Percentiles rank a stretch among this genome's conserved stretches.
These are phyloP conservation scores for Adenanthera pavonina DNA, from an alignment of 306 rosid species.

Conservation along the genomic window DNA sequence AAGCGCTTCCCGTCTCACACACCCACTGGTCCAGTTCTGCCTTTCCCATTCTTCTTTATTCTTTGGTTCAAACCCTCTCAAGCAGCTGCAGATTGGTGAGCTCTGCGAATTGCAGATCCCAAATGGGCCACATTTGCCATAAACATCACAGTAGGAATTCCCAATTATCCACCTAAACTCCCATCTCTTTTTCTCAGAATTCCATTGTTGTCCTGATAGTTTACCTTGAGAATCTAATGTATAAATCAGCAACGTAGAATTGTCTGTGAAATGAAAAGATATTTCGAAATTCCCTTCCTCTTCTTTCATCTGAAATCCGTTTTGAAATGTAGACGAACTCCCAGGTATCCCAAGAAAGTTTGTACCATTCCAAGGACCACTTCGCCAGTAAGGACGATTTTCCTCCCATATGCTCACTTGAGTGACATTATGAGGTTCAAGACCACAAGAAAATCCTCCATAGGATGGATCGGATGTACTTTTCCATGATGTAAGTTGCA, in stretches of 20 bases:
- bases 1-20: too few species aligned
- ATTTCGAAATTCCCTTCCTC: neutral
- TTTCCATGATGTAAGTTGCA: conserved; percentile 8
- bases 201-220: fast-evolving
- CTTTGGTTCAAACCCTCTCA: too few species aligned
- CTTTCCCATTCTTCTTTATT: too few species aligned
- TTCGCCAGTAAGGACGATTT: too few species aligned
- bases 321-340: too few species aligned
- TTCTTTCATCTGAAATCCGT: neutral
- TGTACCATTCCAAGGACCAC: too few species aligned
- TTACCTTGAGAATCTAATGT: conserved; percentile 34
- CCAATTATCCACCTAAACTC: conserved; percentile 27
- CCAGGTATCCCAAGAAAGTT: too few species aligned
- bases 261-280: neutral
- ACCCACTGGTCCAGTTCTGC: too few species aligned
- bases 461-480: conserved; percentile 34
- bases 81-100: too few species aligned
- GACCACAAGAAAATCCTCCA: conserved; percentile 7
- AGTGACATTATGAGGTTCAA: conserved; percentile 11
- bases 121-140: too few species aligned
- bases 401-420: neutral
- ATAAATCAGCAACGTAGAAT: neutral
- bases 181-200: conserved; percentile 29
- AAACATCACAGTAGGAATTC: conserved; percentile 43
- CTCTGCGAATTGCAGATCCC: too few species aligned